A percentile compares a stretch with the other conserved stretches of the same genome.
These are phyloP conservation scores for Cystobasidiopsis lactophilus DNA, from an alignment of 768 basidiomycete species.

Conservation along the genomic window DNA sequence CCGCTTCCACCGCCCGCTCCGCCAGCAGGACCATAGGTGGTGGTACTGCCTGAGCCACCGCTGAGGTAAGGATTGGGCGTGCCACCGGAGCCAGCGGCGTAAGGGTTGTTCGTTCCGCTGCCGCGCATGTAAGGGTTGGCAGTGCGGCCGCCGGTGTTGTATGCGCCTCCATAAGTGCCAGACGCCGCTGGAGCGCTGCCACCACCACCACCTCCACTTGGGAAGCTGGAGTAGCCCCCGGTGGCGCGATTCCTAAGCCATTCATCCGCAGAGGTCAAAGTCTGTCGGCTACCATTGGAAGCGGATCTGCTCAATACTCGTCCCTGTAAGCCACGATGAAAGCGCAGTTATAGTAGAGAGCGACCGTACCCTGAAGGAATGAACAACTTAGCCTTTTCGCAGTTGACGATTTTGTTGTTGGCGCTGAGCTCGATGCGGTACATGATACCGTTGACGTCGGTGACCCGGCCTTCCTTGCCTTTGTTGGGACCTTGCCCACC, in stretches of 20 bases:
- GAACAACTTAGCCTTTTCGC: slow-evolving; percentile 22
- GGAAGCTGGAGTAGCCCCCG: too few species aligned
- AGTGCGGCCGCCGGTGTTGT: background rate
- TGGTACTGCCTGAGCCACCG: too few species aligned
- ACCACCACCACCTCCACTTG: slow-evolving; percentile 2
- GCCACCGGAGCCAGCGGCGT: slow-evolving; percentile 1
- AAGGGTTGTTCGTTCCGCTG: slow-evolving; percentile 38
- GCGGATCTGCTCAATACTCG: too few species aligned
- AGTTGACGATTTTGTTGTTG: slow-evolving; percentile 67
- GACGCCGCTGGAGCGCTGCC: background rate
- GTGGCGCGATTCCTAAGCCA: too few species aligned
- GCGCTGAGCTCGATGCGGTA: slow-evolving; percentile 78
- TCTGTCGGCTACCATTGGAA: too few species aligned
- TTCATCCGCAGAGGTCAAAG: too few species aligned
- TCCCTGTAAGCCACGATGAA: too few species aligned
- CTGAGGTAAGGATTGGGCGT: too few species aligned
- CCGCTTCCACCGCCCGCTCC: too few species aligned
- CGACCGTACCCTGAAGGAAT: background rate
- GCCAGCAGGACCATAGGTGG: too few species aligned
- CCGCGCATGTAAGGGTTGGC: background rate
- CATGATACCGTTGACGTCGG: slow-evolving; percentile 70
- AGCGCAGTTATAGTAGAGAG: too few species aligned
- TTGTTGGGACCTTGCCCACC: slow-evolving; percentile 64
- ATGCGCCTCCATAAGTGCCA: background rate
- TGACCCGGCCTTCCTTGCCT: slow-evolving; percentile 74